Evolutionary conservation across 2,329 filamentous ascomycete species (phyloP), one percentile per base, ranked within the genome.

Genomic region (Colletotrichum tropicale): DNA sequence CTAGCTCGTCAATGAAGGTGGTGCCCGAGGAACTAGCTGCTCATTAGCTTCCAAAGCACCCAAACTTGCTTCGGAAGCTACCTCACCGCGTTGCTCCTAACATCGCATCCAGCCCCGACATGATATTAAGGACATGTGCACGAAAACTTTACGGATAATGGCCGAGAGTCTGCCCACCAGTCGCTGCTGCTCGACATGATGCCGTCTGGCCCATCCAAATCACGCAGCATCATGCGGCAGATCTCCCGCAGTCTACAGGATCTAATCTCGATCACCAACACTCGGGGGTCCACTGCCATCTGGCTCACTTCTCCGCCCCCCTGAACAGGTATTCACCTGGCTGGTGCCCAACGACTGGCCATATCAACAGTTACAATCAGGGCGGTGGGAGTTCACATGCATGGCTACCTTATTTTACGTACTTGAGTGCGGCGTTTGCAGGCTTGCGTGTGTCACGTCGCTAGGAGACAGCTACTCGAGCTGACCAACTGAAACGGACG

Each of bases 211-310:
- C 38, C 24, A 55, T 74, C 36, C 24, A 58, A 38, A 62, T 58
- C 21, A 38, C 74, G 70, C 70, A 74, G 70, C 26, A 43, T 65
- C 24, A 43, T 65, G 70, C 70, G 24, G 70, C 67, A 69, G 56
- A 75, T 74, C 73, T 74, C 64, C 70, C 70, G 64, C 65, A 48
- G 52, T 68, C 64, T 69, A 74, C 64, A 76, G 56, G 56, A 69
- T 65, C 56, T 73, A 73, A 74, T 71, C 67, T 70, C 34, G 60
- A 74, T 74, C 34, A 60, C 70, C 56, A n/a, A 61, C 28, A 68
- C 28, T 34, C 32, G 48, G 36, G 67, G 60, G 55, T 15, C 70
- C 72, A 69, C 36, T 61, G 34, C 26, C 32, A 55, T 24, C 48
- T 60, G 65, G 30, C 52, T 66, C 52, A 62, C 71, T 66, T 60